A percentile compares a stretch with the other conserved stretches of the same genome.
phyloP scores from a whole-genome alignment of 139 green algal genomes.

The Chlamydomonas eustigma region DNA sequence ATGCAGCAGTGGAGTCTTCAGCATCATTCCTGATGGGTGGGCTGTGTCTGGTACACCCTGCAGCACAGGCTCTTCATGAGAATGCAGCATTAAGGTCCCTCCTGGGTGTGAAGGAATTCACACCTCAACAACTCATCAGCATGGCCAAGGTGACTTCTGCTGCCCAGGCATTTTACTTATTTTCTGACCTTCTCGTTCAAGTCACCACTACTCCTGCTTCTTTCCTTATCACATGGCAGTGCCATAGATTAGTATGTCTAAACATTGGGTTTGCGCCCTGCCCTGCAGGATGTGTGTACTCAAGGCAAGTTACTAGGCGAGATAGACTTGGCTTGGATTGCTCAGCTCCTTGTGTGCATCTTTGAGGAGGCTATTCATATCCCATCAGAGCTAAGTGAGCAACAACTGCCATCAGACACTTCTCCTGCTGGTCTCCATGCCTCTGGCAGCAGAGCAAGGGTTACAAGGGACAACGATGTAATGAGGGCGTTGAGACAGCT shows the following conservation, averaged over 20 bases:
- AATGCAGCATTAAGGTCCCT: slow-evolving; percentile 27
- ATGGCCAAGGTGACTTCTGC: not conserved
- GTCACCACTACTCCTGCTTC: too few species aligned
- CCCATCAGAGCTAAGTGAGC: not conserved
- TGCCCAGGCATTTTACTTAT: too few species aligned
- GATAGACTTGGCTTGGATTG: slow-evolving; percentile 25
- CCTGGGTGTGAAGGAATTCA: slow-evolving; percentile 36
- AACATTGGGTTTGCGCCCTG: too few species aligned
- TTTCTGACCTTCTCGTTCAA: too few species aligned
- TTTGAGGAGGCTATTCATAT: not conserved
- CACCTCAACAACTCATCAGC: slow-evolving; percentile 26
- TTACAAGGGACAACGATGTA: not conserved
- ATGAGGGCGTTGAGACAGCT: slow-evolving; percentile 27
- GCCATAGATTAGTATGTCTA: too few species aligned
- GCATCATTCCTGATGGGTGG: not conserved
- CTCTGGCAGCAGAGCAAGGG: not conserved
- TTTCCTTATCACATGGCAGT: too few species aligned
- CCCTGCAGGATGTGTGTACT: too few species aligned
- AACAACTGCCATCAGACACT: not conserved
- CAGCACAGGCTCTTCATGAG: slow-evolving; percentile 13
- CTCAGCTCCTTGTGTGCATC: slow-evolving; percentile 14
- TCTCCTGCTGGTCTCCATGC: not conserved
- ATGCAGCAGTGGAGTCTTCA: not conserved
- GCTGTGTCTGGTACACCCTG: slow-evolving; percentile 27
- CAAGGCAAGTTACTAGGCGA: slow-evolving; percentile 12